Conservation (phyloP, 192 early-diverging fungal genomes). For the Coemansia sp. region DNA sequence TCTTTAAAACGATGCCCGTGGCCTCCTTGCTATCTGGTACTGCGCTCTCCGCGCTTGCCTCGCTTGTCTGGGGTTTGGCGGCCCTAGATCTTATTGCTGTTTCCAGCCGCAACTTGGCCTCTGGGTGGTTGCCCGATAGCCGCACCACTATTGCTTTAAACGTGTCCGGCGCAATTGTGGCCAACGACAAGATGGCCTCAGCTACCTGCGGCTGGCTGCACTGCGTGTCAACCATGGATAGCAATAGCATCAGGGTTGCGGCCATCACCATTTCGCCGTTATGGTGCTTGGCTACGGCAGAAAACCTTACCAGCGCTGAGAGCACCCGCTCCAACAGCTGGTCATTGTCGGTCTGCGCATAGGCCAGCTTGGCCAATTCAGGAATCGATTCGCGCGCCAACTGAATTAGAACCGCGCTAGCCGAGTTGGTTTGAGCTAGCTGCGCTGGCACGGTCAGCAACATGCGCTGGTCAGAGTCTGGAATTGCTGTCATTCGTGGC, state of each 20-base stretch:
- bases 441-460: neutral
- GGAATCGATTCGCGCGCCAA: conserved; percentile 17
- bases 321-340: neutral
- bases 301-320: conserved; percentile 8
- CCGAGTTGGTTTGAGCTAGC: neutral
- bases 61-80: no score
- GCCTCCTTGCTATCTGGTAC: neutral
- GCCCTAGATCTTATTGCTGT: conserved; percentile 20
- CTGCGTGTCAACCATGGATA: conserved; percentile 28
- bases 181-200: conserved; percentile 21
- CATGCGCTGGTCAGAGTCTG: neutral
- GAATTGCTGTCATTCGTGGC: neutral
- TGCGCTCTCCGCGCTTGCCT: neutral
- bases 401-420: neutral
- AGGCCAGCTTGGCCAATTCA: conserved; percentile 5
- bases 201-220: neutral
- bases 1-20: conserved; percentile 16
- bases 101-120: conserved; percentile 26
- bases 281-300: neutral
- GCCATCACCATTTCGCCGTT: conserved; percentile 10
- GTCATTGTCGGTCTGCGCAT: neutral
- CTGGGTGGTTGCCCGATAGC: conserved; percentile 15
- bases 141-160: conserved; percentile 23
- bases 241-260: conserved; percentile 27
- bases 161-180: conserved; percentile 7